Conservation (phyloP, 345 rosid species). For the Barbarea vulgaris region DNA sequence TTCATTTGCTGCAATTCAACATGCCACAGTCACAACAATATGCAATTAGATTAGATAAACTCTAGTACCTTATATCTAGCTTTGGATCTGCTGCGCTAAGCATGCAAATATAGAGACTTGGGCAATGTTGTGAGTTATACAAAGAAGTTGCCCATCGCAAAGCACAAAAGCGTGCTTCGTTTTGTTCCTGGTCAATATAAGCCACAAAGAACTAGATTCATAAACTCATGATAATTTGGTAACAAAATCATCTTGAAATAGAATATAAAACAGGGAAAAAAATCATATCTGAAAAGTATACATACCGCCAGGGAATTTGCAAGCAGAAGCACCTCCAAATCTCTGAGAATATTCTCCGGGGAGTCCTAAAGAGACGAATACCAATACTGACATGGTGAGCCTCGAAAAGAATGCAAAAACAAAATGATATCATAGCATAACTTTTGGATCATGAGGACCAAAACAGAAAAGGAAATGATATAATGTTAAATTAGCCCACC, state of each 20-base stretch:
- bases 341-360: conserved; percentile 56
- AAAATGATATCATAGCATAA: conserved; percentile 13
- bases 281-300: conserved; percentile 1
- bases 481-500: conserved; percentile 47
- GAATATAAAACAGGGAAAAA: conserved; percentile 6
- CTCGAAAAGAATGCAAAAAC: conserved; percentile 1
- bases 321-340: conserved; percentile 77
- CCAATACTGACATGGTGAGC: conserved; percentile 21
- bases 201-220: conserved; percentile 26
- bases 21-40: conserved; percentile 18
- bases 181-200: conserved; percentile 67
- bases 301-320: conserved; percentile 73
- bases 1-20: background rate
- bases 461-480: conserved; percentile 6
- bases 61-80: conserved; percentile 85
- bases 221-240: background rate
- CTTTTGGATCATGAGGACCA: conserved; percentile 4
- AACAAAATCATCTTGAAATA: background rate
- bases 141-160: conserved; percentile 88
- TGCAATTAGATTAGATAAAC: conserved; percentile 15
- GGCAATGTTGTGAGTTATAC: conserved; percentile 82
- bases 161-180: conserved; percentile 93
- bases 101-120: conserved; percentile 93
- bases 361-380: conserved; percentile 59
- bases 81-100: conserved; percentile 81